These are phyloP conservation scores for Dioscorea dumetorum DNA, from an alignment of 106 monocot species.

Conservation along the genomic window DNA sequence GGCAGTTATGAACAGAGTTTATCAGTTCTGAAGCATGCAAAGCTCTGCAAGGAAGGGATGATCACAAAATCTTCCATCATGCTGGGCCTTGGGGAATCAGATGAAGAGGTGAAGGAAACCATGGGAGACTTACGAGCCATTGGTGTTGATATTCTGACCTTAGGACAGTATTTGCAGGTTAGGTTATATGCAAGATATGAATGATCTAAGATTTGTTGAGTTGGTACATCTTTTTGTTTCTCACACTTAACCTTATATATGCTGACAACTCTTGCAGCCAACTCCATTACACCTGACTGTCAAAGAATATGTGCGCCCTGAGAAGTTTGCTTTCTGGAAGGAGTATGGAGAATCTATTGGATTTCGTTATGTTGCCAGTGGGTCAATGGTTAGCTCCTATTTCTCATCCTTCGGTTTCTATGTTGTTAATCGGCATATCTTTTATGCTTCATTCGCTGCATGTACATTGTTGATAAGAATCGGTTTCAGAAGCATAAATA, in stretches of 20 bases:
- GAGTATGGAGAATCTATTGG: constrained; percentile 85
- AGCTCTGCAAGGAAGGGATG: constrained; percentile 72
- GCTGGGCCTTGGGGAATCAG: constrained; percentile 91
- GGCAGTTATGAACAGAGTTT: constrained; percentile 86
- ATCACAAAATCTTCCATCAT: constrained; percentile 89
- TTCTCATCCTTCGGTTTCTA: background rate
- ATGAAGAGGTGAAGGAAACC: constrained; percentile 81
- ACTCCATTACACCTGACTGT: constrained; percentile 89
- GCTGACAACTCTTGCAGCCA: constrained; percentile 46
- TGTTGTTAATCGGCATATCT: background rate
- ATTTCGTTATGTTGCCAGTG: constrained; percentile 89
- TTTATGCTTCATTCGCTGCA: no score
- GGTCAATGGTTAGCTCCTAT: constrained; percentile 68
- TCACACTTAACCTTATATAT: background rate
- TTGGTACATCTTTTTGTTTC: background rate
- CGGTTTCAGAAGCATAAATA: no score
- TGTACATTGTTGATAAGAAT: no score
- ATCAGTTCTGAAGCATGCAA: constrained; percentile 88
- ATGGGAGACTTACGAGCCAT: constrained; percentile 79
- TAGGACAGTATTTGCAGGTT: constrained; percentile 97
- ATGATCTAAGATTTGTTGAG: no score
- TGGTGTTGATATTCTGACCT: constrained; percentile 86
- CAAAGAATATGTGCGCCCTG: constrained; percentile 89
- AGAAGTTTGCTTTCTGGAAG: constrained; percentile 93
- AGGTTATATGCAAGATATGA: background rate